Evolutionary conservation across 495 filamentous ascomycete species (phyloP).

Genomic region (Pyrenula massariospora): DNA sequence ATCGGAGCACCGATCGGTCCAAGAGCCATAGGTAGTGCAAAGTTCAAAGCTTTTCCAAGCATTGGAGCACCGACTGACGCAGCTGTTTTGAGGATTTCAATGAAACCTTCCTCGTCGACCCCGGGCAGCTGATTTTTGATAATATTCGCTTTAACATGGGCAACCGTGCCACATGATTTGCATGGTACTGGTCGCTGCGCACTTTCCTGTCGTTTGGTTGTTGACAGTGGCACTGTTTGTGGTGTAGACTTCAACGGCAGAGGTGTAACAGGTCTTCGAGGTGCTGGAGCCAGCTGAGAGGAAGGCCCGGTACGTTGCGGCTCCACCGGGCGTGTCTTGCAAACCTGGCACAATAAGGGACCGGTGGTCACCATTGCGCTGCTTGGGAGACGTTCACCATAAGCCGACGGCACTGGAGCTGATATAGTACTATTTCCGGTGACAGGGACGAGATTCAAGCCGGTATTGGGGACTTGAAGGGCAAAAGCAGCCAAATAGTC

Average conservation of each 20-base stretch:
- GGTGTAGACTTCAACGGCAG: background rate
- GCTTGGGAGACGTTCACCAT: slow-evolving; percentile 3
- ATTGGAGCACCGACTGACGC: slow-evolving; percentile 1
- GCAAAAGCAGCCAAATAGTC: slow-evolving; percentile 12
- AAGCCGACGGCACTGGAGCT: slow-evolving; percentile 9
- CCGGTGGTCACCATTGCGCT: background rate
- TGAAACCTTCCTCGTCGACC: slow-evolving; percentile 12
- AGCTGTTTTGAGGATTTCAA: slow-evolving; percentile 12
- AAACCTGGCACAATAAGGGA: background rate
- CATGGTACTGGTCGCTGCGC: background rate
- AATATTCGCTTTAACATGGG: background rate
- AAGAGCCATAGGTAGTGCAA: slow-evolving; percentile 7
- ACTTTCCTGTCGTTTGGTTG: slow-evolving; percentile 1
- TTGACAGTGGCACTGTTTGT: slow-evolving; percentile 1
- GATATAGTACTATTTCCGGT: slow-evolving; percentile 3
- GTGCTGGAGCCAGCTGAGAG: background rate
- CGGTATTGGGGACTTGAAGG: slow-evolving; percentile 7
- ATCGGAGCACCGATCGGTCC: slow-evolving; percentile 17
- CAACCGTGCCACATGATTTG: background rate
- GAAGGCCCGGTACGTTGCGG: background rate
- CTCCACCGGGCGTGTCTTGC: background rate
- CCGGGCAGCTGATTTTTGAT: slow-evolving; percentile 1
- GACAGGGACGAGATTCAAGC: slow-evolving; percentile 7
- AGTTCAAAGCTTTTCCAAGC: slow-evolving; percentile 1
- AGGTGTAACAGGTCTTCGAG: background rate